phyloP scores from a whole-genome alignment of 2,329 filamentous ascomycete species.

The Stagonosporopsis tanaceti region DNA sequence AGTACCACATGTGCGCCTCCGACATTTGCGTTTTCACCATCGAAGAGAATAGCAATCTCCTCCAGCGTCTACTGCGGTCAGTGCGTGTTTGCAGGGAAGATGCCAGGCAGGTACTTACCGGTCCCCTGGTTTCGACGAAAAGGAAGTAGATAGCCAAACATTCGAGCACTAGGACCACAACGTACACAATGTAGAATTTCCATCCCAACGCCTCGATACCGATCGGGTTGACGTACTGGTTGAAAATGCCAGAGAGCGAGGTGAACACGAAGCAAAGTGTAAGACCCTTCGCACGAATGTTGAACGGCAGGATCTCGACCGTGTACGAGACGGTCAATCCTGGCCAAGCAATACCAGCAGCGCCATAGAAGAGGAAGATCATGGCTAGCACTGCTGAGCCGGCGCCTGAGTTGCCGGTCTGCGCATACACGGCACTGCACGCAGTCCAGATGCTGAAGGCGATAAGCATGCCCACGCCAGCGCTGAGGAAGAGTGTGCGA shows the following conservation, averaged over 20 bases:
- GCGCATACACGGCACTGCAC: constrained; percentile 26
- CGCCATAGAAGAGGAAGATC: constrained; percentile 57
- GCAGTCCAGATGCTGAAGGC: constrained; percentile 44
- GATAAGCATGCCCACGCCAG: constrained; percentile 44
- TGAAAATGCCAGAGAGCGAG: constrained; percentile 62
- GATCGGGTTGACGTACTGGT: constrained; percentile 64
- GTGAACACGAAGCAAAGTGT: constrained; percentile 61
- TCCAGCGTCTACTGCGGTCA: constrained; percentile 23
- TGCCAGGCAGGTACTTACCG: constrained; percentile 13
- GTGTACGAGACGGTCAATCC: constrained; percentile 61
- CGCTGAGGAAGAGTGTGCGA: constrained; percentile 43
- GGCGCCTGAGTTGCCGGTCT: constrained; percentile 24
- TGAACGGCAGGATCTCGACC: constrained; percentile 58
- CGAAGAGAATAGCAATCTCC: constrained; percentile 31
- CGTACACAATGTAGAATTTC: constrained; percentile 47
- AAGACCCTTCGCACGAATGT: constrained; percentile 55
- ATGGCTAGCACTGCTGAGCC: constrained; percentile 58
- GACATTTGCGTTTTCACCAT: constrained; percentile 28
- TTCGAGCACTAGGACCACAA: constrained; percentile 34
- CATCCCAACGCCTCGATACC: constrained; percentile 31
- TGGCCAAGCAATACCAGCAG: constrained; percentile 52
- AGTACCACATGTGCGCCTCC: constrained; percentile 16
- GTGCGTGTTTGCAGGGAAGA: background rate
- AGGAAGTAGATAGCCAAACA: constrained; percentile 34
- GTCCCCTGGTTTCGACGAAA: constrained; percentile 36